phyloP scores from a whole-genome alignment of 1,139 yeast species.

The Kazachstania sp. region DNA sequence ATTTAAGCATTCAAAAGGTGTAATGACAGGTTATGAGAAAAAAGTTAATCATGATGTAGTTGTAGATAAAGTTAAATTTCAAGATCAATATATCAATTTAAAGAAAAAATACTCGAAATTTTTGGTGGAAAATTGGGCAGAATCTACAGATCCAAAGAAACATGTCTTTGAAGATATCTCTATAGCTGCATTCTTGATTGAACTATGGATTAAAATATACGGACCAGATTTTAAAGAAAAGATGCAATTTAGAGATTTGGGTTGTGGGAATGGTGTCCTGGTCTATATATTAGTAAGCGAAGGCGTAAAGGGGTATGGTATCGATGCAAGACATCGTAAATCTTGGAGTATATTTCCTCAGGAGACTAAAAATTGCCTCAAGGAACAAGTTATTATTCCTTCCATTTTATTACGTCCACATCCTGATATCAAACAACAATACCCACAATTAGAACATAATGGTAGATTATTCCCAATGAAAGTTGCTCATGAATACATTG shows the following conservation, averaged over 20 bases:
- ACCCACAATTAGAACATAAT: slow-evolving; percentile 49
- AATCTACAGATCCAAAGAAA: slow-evolving; percentile 87
- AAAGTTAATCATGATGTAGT: slow-evolving; percentile 83
- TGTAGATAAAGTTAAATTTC: slow-evolving; percentile 75
- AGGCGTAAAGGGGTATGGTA: slow-evolving; percentile 76
- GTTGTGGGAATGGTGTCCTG: slow-evolving; percentile 91
- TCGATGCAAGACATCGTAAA: slow-evolving; percentile 84
- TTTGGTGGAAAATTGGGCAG: slow-evolving; percentile 81
- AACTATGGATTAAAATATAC: slow-evolving; percentile 65
- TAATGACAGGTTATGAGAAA: slow-evolving; percentile 74
- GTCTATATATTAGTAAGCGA: slow-evolving; percentile 69
- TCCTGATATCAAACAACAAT: slow-evolving; percentile 46
- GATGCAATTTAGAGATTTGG: slow-evolving; percentile 77
- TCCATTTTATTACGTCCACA: slow-evolving; percentile 59
- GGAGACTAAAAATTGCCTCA: slow-evolving; percentile 46
- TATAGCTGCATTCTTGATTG: slow-evolving; percentile 91
- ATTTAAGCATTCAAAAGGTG: slow-evolving; percentile 74
- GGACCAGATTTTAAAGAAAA: slow-evolving; percentile 33
- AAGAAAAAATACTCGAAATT: slow-evolving; percentile 74
- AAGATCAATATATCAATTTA: slow-evolving; percentile 68
- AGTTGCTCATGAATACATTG: slow-evolving; percentile 31
- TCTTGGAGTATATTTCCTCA: slow-evolving; percentile 75
- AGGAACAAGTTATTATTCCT: slow-evolving; percentile 78
- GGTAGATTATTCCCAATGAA: slow-evolving; percentile 55
- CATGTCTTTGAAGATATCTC: slow-evolving; percentile 96